A percentile compares a stretch with the other conserved stretches of the same genome.
These are phyloP conservation scores for Cercospora janseana DNA, from an alignment of 2,329 filamentous ascomycete species.

Conservation along the genomic window DNA sequence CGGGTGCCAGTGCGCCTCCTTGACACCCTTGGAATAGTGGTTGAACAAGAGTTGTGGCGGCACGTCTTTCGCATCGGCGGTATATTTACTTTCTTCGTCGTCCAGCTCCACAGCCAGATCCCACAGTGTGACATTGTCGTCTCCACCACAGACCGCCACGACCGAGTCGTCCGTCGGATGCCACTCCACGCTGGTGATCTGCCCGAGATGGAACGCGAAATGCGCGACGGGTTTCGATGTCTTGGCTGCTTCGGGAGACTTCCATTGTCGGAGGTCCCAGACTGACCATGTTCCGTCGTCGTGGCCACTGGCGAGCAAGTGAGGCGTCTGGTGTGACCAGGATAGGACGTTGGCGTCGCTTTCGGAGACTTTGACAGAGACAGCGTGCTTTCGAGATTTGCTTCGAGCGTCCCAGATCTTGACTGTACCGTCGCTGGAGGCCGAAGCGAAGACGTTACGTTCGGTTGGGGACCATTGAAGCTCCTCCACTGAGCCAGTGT, in stretches of 20 bases:
- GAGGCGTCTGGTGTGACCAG: slow-evolving; percentile 84
- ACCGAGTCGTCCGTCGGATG: slow-evolving; percentile 96
- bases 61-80: slow-evolving; percentile 81
- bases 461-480: slow-evolving; percentile 96
- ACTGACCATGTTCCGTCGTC: slow-evolving; percentile 94
- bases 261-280: slow-evolving; percentile 96
- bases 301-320: slow-evolving; percentile 86
- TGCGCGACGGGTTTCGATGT: slow-evolving; percentile 78
- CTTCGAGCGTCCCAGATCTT: slow-evolving; percentile 94
- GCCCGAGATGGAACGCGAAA: slow-evolving; percentile 94
- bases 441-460: slow-evolving; percentile 89
- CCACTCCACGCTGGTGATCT: slow-evolving; percentile 95
- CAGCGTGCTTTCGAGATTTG: slow-evolving; percentile 82
- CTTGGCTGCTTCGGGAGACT: slow-evolving; percentile 52
- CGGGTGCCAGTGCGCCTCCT: slow-evolving; percentile 96
- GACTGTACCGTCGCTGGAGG: slow-evolving; percentile 88
- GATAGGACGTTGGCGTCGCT: slow-evolving; percentile 95
- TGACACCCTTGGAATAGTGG: slow-evolving; percentile 91
- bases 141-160: slow-evolving; percentile 83
- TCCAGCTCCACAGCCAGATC: slow-evolving; percentile 95
- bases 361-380: slow-evolving; percentile 78
- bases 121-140: slow-evolving; percentile 94
- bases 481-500: slow-evolving; percentile 85
- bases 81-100: slow-evolving; percentile 92
- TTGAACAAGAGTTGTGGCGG: slow-evolving; percentile 94